phyloP scores from a whole-genome alignment of 129 eudicot genomes.

The Kitagawia praeruptora region DNA sequence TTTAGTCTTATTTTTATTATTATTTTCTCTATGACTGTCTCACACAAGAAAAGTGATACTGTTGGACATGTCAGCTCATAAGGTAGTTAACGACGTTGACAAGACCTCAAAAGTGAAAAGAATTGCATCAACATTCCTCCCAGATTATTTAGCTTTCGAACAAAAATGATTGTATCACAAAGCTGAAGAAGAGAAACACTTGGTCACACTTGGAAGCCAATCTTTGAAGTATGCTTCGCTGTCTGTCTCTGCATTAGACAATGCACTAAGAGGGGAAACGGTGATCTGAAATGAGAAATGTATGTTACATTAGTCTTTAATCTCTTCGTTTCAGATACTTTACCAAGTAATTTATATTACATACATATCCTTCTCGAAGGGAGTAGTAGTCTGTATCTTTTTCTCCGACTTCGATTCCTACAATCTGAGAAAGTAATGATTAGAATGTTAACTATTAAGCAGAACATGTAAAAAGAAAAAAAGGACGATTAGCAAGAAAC shows the following conservation, averaged over 20 bases:
- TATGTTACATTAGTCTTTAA: background rate
- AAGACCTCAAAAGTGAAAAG: too few relatives aligned
- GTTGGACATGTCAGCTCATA: too few relatives aligned
- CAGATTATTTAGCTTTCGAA: background rate
- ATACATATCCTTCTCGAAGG: slow-evolving; percentile 72
- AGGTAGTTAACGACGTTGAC: too few relatives aligned
- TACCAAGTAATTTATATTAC: slow-evolving; percentile 4
- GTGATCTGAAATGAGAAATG: slow-evolving; percentile 56
- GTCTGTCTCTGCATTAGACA: slow-evolving; percentile 53
- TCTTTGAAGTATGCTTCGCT: slow-evolving; percentile 42
- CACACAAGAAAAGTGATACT: too few relatives aligned
- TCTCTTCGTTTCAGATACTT: background rate
- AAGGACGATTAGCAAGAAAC: background rate
- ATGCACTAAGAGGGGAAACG: slow-evolving; percentile 77
- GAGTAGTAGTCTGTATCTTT: slow-evolving; percentile 46
- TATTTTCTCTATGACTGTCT: too few relatives aligned
- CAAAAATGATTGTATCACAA: slow-evolving; percentile 23
- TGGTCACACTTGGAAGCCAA: slow-evolving; percentile 55
- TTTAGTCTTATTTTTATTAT: too few relatives aligned
- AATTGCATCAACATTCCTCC: background rate
- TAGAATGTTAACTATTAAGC: background rate
- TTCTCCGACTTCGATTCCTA: slow-evolving; percentile 41
- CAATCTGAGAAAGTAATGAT: slow-evolving; percentile 28
- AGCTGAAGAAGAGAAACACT: slow-evolving; percentile 40
- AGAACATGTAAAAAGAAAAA: background rate